Percentiles rank a stretch among this genome's conserved stretches.
These are phyloP conservation scores for Phalaenopsis aphrodite DNA, from an alignment of 106 monocot genomes.

Conservation along the genomic window DNA sequence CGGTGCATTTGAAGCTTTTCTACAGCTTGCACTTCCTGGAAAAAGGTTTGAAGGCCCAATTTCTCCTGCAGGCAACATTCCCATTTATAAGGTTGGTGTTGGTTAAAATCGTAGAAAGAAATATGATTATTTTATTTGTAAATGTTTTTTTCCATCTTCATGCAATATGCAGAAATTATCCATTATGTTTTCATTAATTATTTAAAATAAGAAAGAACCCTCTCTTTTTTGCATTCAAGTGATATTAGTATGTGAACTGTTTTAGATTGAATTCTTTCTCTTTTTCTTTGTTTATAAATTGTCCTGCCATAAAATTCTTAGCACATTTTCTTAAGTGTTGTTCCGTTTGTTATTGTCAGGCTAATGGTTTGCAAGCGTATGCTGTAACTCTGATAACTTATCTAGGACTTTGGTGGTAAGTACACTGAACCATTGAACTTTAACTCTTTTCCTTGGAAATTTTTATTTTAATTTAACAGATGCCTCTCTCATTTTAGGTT, in stretches of 20 bases:
- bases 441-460: not conserved
- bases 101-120: not conserved
- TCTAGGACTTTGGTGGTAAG: slow-evolving; percentile 87
- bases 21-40: slow-evolving; percentile 77
- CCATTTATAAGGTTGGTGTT: slow-evolving; percentile 84
- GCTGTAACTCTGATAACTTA: slow-evolving; percentile 82
- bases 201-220: not conserved
- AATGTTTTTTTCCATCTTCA: not conserved
- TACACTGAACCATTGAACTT: not conserved
- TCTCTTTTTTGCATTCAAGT: not conserved
- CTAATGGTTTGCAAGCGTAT: slow-evolving; percentile 94
- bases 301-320: no score
- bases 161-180: not conserved
- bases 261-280: not conserved
- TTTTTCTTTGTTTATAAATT: not conserved
- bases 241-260: not conserved
- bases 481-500: slow-evolving; percentile 37
- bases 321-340: not conserved
- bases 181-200: not conserved
- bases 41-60: slow-evolving; percentile 84
- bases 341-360: slow-evolving; percentile 40
- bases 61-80: slow-evolving; percentile 74
- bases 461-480: not conserved
- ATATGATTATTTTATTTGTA: not conserved
- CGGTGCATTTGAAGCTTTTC: slow-evolving; percentile 83